These are phyloP conservation scores for Didymella keratinophila DNA, from an alignment of 2,329 filamentous ascomycete species.

Conservation along the genomic window DNA sequence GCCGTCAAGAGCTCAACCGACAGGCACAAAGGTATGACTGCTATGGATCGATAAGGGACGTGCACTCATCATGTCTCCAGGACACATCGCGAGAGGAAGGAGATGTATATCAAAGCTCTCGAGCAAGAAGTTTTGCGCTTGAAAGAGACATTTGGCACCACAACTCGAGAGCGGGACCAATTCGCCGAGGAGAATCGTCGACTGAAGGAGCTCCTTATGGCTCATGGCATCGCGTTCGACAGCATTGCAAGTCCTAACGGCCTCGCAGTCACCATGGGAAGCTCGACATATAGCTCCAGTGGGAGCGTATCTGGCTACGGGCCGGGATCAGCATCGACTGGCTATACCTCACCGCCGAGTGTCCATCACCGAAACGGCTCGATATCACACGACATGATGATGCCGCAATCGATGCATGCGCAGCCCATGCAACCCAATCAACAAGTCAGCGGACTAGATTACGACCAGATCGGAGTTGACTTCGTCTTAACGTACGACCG, in stretches of 20 bases:
- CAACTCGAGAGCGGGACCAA: constrained; percentile 77
- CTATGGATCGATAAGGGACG: background rate
- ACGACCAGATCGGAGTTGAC: constrained; percentile 85
- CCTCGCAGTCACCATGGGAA: constrained; percentile 43
- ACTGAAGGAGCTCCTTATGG: constrained; percentile 68
- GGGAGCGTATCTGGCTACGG: constrained; percentile 71
- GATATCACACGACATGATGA: constrained; percentile 39
- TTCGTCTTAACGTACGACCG: constrained; percentile 89
- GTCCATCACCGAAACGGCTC: constrained; percentile 40
- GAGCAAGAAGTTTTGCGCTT: constrained; percentile 90
- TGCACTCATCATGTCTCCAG: constrained; percentile 57
- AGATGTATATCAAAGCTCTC: constrained; percentile 91
- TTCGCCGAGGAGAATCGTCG: constrained; percentile 81
- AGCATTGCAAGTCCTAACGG: constrained; percentile 48
- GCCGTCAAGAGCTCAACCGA: constrained; percentile 91
- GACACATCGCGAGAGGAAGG: constrained; percentile 95
- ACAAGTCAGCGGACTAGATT: constrained; percentile 64
- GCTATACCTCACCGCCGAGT: constrained; percentile 56
- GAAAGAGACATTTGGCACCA: constrained; percentile 81
- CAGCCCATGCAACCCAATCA: constrained; percentile 30
- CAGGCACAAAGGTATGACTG: constrained; percentile 86
- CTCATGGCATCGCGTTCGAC: constrained; percentile 67
- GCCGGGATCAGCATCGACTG: constrained; percentile 55
- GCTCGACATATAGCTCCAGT: constrained; percentile 56
- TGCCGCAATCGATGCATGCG: constrained; percentile 26